These are phyloP conservation scores for Isochrysis galbana DNA, from an alignment of 78 protist species.

Conservation along the genomic window DNA sequence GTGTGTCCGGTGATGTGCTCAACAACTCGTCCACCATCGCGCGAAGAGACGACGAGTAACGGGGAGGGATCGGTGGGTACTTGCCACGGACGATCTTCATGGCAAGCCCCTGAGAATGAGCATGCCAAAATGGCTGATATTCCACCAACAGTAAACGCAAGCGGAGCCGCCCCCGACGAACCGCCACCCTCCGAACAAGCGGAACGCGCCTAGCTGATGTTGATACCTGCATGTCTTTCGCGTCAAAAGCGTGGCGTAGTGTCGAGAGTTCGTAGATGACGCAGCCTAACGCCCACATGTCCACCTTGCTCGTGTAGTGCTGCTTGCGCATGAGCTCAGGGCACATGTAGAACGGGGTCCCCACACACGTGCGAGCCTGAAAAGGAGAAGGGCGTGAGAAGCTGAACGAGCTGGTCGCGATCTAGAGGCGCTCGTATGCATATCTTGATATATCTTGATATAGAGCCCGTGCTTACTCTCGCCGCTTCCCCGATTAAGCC, in stretches of 20 bases:
- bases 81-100: neutral
- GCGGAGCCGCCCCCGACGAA: neutral
- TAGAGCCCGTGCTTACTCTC: too few relatives aligned
- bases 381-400: too few relatives aligned
- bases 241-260: constrained; percentile 52
- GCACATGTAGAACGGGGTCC: constrained; percentile 79
- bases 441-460: neutral
- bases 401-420: neutral
- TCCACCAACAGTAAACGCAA: neutral
- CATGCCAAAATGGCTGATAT: neutral
- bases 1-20: too few relatives aligned
- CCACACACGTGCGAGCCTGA: constrained; percentile 38
- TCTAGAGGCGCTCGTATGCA: neutral
- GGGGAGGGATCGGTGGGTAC: neutral
- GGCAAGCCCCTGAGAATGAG: neutral
- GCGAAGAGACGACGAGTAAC: neutral
- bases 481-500: too few relatives aligned
- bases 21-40: neutral
- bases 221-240: constrained; percentile 23
- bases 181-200: too few relatives aligned
- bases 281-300: constrained; percentile 72
- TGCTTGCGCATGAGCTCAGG: constrained; percentile 70
- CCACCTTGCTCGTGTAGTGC: constrained; percentile 26
- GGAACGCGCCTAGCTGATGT: too few relatives aligned
- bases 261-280: constrained; percentile 60